Evolutionary conservation across 164 flowering plant species (phyloP).

Genomic region (Vitis cinerea): DNA sequence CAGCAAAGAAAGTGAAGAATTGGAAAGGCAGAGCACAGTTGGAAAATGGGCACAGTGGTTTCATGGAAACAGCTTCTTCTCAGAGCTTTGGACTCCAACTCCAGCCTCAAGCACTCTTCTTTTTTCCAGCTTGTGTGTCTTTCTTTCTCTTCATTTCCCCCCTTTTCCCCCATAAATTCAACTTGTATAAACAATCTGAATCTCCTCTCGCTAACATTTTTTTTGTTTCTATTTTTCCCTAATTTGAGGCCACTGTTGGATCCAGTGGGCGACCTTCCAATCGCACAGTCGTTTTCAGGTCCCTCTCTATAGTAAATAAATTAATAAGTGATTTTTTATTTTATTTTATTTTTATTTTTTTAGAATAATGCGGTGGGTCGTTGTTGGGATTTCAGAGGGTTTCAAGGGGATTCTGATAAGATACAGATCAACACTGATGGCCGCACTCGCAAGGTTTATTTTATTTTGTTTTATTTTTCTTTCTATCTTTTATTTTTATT

Average conservation of each 20-base stretch:
- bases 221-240: not conserved
- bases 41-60: conserved; percentile 14
- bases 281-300: conserved; percentile 94
- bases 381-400: conserved; percentile 55
- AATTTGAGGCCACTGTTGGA: conserved; percentile 73
- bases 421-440: conserved; percentile 75
- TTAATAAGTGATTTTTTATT: no score
- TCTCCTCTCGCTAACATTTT: no score
- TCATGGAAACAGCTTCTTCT: conserved; percentile 91
- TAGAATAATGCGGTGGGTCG: not conserved
- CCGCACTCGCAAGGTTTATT: conserved; percentile 68
- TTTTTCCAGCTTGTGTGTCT: conserved; percentile 62
- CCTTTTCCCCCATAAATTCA: not conserved
- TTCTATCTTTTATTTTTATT: not conserved
- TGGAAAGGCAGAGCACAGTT: conserved; percentile 5
- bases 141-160: not conserved
- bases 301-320: not conserved
- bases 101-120: conserved; percentile 62
- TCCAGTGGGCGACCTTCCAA: conserved; percentile 75
- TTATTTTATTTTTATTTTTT: no score
- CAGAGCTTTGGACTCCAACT: conserved; percentile 57
- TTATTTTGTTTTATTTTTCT: not conserved
- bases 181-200: not conserved
- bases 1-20: not conserved
- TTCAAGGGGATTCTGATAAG: conserved; percentile 60